Evolutionary conservation across 768 basidiomycete genomes (phyloP).

Genomic region (Pleurotus sapidus): DNA sequence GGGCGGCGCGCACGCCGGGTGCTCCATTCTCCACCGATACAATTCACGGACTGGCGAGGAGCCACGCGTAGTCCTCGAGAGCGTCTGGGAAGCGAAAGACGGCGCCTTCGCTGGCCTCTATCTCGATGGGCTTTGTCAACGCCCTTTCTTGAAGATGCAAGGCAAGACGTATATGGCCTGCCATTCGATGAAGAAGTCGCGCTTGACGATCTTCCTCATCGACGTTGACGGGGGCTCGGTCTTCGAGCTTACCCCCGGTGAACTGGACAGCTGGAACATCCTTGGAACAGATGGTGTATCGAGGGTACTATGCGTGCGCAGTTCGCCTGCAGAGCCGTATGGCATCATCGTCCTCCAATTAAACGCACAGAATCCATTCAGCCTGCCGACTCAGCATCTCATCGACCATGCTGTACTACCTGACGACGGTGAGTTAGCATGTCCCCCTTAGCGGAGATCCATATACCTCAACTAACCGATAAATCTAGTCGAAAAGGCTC

Average conservation of each 20-base stretch:
- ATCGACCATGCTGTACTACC: conserved; percentile 41
- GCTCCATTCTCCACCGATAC: conserved; percentile 44
- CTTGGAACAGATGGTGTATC: conserved; percentile 42
- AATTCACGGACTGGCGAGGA: conserved; percentile 26
- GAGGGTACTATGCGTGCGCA: conserved; percentile 46
- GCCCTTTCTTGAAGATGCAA: conserved; percentile 32
- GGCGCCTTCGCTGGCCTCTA: conserved; percentile 64
- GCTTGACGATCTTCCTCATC: conserved; percentile 47
- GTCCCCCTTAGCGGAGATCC: not conserved
- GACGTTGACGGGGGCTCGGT: conserved; percentile 37
- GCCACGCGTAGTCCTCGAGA: conserved; percentile 28
- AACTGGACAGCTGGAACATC: conserved; percentile 52
- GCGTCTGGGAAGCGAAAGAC: conserved; percentile 32
- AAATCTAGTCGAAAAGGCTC: conserved; percentile 35
- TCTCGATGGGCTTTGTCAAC: conserved; percentile 40
- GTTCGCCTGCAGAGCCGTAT: conserved; percentile 42
- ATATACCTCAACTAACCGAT: not conserved
- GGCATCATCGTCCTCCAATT: conserved; percentile 49
- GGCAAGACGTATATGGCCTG: conserved; percentile 31
- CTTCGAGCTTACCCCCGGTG: conserved; percentile 38
- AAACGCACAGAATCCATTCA: conserved; percentile 10
- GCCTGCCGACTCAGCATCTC: conserved; percentile 28
- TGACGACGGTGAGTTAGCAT: conserved; percentile 31
- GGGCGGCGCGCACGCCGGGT: conserved; percentile 61
- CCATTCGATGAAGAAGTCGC: conserved; percentile 53